Base-by-base conservation (phyloP, 2,329 filamentous ascomycete species). In the Beauveria sp. region DNA sequence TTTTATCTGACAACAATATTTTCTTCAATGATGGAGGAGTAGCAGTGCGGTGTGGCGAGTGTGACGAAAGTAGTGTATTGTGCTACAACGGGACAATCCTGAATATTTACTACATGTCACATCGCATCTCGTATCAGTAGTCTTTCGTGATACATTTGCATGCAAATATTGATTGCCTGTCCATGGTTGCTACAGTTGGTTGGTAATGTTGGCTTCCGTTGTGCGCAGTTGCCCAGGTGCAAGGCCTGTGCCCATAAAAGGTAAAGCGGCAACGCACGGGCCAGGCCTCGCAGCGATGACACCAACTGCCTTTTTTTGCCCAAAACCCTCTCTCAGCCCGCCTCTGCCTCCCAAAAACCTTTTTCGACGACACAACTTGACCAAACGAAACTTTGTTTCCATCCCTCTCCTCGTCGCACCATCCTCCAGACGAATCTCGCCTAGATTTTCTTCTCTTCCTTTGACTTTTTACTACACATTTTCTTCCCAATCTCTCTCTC, bases 401-500 rank as follows among this genome's bases (percentile, higher is more conserved):
- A 62, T 56, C 62, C 22, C 40, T n/a, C 40, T 48, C 52, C 52
- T 56, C 58, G 40, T 61, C 58, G 14, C 34, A n/a, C 58, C 31
- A 55, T 60, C 53, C 58, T 53, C 20, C 22, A 40, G 8, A 22
- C 57, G 51, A 40, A 61, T 45, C 52, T 43, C 61, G 62, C 64
- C 49, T 55, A 40, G 54, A 58, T 55, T 55, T 57, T 53, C 63
- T 64, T 62, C 50, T 61, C 55, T 51, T 52, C 43, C 22, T 51
- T 50, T 49, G 52, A 57, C 54, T 50, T 61, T 62, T 57, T 56
- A 54, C 46, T 50, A 61, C 53, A 58, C 60, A 46, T 10, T 53
- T 61, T 55, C 40, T 50, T 54, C 51, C 42, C 62, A 62, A 48
- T 34, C 63, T 54, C 48, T 48, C 60, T 61, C 63, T 61, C 46